Conservation (phyloP, 2,329 filamentous ascomycete species). For the Nigrospora sphaerica region DNA sequence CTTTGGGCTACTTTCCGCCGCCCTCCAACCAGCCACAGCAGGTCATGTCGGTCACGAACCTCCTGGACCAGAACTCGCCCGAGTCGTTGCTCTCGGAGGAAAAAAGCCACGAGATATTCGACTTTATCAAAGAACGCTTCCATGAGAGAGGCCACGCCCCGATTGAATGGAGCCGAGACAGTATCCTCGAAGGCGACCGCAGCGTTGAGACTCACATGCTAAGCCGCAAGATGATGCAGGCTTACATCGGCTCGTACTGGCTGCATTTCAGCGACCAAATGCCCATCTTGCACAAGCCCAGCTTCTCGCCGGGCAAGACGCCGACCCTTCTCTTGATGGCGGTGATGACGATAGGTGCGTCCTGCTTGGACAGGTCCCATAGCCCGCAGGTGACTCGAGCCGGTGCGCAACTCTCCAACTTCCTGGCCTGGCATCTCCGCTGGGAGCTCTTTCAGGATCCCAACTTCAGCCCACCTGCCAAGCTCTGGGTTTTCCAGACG, state of each 20-base stretch:
- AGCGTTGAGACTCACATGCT: constrained; percentile 59
- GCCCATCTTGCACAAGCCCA: constrained; percentile 90
- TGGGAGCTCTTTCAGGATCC: constrained; percentile 93
- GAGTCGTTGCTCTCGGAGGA: constrained; percentile 80
- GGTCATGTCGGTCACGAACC: constrained; percentile 83
- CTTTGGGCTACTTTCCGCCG: constrained; percentile 48
- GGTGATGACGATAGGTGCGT: constrained; percentile 88
- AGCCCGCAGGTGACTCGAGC: constrained; percentile 65
- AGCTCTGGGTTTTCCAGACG: constrained; percentile 93
- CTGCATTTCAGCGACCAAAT: constrained; percentile 89
- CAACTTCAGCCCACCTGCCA: constrained; percentile 85
- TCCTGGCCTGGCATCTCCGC: constrained; percentile 85
- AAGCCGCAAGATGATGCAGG: constrained; percentile 91
- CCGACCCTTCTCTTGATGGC: constrained; percentile 78
- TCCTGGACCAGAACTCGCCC: constrained; percentile 72
- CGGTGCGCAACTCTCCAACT: constrained; percentile 80
- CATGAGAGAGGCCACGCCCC: constrained; percentile 72
- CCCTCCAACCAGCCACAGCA: constrained; percentile 56
- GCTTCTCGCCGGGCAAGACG: constrained; percentile 81
- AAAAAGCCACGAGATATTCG: constrained; percentile 76
- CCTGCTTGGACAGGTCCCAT: constrained; percentile 78
- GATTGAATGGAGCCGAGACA: constrained; percentile 67
- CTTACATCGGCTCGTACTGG: constrained; percentile 92
- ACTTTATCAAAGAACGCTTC: constrained; percentile 75
- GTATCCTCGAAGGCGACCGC: constrained; percentile 71